Conservation (phyloP, 495 filamentous ascomycete genomes). For the Tirmania nivea region DNA sequence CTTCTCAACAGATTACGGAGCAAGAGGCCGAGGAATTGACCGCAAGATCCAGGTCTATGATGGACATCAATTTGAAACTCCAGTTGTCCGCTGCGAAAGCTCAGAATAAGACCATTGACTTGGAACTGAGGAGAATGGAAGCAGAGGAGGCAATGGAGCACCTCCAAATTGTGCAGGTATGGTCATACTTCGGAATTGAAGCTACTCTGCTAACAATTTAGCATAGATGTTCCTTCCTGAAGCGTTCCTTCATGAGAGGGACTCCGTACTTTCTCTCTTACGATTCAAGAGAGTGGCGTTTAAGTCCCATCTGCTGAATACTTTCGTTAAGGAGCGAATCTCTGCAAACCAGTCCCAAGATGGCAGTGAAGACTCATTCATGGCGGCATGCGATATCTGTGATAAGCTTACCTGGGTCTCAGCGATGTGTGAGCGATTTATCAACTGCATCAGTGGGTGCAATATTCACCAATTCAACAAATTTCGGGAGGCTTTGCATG, state of each 20-base stretch:
- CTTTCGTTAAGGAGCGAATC: constrained; percentile 56
- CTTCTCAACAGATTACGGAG: constrained; percentile 77
- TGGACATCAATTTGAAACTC: constrained; percentile 86
- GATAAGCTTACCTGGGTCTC: constrained; percentile 74
- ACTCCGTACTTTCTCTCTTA: constrained; percentile 66
- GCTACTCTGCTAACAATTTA: not conserved
- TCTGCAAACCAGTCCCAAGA: constrained; percentile 30
- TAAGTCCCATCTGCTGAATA: constrained; percentile 62
- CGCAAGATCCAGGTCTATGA: constrained; percentile 70
- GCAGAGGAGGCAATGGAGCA: constrained; percentile 79
- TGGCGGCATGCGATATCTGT: constrained; percentile 54
- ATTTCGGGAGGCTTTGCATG: constrained; percentile 58
- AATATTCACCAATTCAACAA: constrained; percentile 51
- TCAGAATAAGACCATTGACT: constrained; percentile 78
- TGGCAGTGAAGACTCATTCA: constrained; percentile 47
- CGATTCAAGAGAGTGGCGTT: constrained; percentile 73
- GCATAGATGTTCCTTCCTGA: constrained; percentile 67
- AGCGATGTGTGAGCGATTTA: constrained; percentile 63
- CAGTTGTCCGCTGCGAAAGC: constrained; percentile 74
- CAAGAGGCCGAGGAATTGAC: constrained; percentile 72
- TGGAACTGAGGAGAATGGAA: constrained; percentile 70
- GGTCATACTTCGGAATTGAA: not conserved
- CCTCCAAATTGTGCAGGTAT: constrained; percentile 48
- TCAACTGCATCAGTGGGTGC: constrained; percentile 52
- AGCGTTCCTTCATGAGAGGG: constrained; percentile 51